Evolutionary conservation across 1,284 basidiomycete genomes (phyloP).

Genomic region (Puccinia brachypodii): DNA sequence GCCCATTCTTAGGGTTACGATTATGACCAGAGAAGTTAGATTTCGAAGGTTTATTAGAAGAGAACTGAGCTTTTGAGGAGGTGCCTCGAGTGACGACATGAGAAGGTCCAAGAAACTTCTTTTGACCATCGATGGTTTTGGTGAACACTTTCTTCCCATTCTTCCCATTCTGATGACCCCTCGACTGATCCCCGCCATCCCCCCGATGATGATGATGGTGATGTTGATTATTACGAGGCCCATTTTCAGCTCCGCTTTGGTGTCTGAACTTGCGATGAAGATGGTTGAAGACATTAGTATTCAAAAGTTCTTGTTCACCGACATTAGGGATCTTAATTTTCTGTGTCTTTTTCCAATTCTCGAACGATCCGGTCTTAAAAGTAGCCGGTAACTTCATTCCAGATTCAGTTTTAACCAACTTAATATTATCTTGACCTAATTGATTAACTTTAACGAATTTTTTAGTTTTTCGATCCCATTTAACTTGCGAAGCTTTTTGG

Average conservation of each 20-base stretch:
- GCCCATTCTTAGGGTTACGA: conserved; percentile 8
- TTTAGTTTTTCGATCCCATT: conserved; percentile 97
- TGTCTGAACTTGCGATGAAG: conserved; percentile 43
- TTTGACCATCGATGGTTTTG: conserved; percentile 53
- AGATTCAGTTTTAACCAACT: conserved; percentile 88
- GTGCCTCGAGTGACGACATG: conserved; percentile 48
- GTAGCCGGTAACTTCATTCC: conserved; percentile 88
- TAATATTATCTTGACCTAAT: conserved; percentile 85
- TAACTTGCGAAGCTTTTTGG: conserved; percentile 67
- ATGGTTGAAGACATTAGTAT: conserved; percentile 28
- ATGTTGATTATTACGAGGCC: conserved; percentile 64
- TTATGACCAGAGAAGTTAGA: conserved; percentile 45
- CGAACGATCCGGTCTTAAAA: conserved; percentile 88
- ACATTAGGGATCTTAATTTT: conserved; percentile 71
- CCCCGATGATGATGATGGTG: conserved; percentile 67
- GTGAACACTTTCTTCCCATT: conserved; percentile 68
- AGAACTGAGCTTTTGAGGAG: conserved; percentile 49
- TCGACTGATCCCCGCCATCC: conserved; percentile 51
- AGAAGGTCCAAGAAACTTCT: conserved; percentile 39
- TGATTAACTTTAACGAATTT: conserved; percentile 85
- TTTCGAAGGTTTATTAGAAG: conserved; percentile 46
- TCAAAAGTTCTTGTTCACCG: conserved; percentile 69
- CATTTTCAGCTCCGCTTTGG: conserved; percentile 38
- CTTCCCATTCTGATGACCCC: conserved; percentile 71
- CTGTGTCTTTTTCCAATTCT: conserved; percentile 86